phyloP scores from a whole-genome alignment of 345 rosid species.

The Xanthoceras sorbifolium region DNA sequence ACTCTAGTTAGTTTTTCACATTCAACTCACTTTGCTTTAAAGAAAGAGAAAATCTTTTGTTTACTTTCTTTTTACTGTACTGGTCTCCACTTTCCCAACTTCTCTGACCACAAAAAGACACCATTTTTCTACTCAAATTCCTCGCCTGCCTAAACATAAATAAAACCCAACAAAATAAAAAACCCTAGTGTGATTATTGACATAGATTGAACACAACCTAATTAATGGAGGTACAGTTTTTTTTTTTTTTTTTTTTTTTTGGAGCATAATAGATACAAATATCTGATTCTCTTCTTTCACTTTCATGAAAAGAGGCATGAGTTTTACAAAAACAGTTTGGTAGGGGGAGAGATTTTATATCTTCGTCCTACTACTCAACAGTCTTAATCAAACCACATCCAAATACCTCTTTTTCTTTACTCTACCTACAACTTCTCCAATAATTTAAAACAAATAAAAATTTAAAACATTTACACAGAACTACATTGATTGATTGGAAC shows the following conservation, averaged over 20 bases:
- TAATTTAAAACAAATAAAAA: background rate
- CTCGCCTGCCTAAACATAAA: slow-evolving; percentile 26
- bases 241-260: too few species aligned
- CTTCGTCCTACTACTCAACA: background rate
- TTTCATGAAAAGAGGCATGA: slow-evolving; percentile 23
- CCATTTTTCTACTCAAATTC: slow-evolving; percentile 18
- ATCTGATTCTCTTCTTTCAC: slow-evolving; percentile 32
- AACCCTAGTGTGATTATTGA: background rate
- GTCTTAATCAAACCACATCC: slow-evolving; percentile 15
- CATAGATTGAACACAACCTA: background rate
- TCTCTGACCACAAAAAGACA: slow-evolving; percentile 60
- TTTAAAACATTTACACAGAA: slow-evolving; percentile 19
- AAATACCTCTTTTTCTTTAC: background rate
- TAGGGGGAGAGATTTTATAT: background rate
- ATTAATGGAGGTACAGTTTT: background rate
- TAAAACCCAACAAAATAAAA: background rate
- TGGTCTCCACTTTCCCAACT: slow-evolving; percentile 63
- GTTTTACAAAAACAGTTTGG: slow-evolving; percentile 13
- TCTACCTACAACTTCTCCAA: slow-evolving; percentile 3
- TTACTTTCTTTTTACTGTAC: slow-evolving; percentile 50
- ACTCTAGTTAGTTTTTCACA: slow-evolving; percentile 7
- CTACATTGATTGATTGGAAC: background rate
- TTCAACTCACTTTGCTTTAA: slow-evolving; percentile 1
- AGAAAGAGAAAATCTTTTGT: slow-evolving; percentile 22
- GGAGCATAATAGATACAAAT: slow-evolving; percentile 9